Conservation (phyloP, 768 basidiomycete species). For the Phaeotremella skinneri region DNA sequence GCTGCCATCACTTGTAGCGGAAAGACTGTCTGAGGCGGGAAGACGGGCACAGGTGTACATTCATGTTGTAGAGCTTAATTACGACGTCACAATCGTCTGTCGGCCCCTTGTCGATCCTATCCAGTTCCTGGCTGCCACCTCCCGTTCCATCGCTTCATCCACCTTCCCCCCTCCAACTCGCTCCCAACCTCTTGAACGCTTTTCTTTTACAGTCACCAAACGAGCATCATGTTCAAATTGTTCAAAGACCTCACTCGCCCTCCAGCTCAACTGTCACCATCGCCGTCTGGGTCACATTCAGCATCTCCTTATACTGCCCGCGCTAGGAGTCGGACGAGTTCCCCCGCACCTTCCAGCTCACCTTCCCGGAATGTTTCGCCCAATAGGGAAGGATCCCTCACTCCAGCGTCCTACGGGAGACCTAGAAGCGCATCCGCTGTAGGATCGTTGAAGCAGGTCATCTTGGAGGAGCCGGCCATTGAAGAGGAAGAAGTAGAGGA, state of each 20-base stretch:
- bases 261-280: constrained; percentile 29
- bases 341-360: constrained; percentile 9
- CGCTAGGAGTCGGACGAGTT: background rate
- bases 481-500: constrained; percentile 28
- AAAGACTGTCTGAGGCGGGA: no score
- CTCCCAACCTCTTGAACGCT: no score
- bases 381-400: constrained; percentile 8
- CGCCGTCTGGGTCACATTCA: constrained; percentile 20
- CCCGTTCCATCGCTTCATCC: no score
- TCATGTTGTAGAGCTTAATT: no score
- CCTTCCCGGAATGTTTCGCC: constrained; percentile 5
- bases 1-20: no score
- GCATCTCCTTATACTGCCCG: constrained; percentile 5
- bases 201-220: no score
- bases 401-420: constrained; percentile 4
- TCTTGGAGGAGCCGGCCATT: background rate
- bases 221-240: constrained; percentile 48
- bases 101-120: no score
- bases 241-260: constrained; percentile 45
- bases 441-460: constrained; percentile 5
- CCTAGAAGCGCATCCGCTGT: constrained; percentile 8
- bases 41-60: no score
- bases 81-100: no score
- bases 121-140: no score
- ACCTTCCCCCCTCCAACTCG: no score